Conservation (phyloP, 352 stramenopile genomes). For the Phytophthora brassicae region DNA sequence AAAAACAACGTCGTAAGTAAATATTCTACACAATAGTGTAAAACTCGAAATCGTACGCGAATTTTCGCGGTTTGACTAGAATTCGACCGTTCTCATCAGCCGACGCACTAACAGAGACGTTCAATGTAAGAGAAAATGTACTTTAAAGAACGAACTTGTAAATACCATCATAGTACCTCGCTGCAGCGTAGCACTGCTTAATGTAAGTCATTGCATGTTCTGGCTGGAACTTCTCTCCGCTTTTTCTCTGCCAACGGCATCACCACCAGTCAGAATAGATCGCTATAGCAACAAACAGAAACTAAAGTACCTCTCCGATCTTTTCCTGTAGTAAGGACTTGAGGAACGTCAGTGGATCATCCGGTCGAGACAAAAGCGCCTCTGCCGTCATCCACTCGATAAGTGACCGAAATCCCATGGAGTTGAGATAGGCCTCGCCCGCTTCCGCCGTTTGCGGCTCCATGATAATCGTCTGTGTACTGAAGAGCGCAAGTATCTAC, state of each 20-base stretch:
- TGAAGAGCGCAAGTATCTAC: not conserved
- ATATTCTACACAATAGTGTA: not conserved
- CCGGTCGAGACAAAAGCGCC: slow-evolving; percentile 74
- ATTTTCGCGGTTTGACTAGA: slow-evolving; percentile 67
- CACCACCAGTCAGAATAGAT: too few relatives aligned
- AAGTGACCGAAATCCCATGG: slow-evolving; percentile 88
- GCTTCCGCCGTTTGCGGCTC: slow-evolving; percentile 78
- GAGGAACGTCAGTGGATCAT: slow-evolving; percentile 88
- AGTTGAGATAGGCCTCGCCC: slow-evolving; percentile 85
- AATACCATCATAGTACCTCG: slow-evolving; percentile 43
- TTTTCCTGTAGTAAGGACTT: slow-evolving; percentile 82
- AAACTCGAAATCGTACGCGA: slow-evolving; percentile 36
- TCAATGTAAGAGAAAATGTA: not conserved
- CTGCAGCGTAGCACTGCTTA: slow-evolving; percentile 87
- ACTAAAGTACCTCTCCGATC: slow-evolving; percentile 71
- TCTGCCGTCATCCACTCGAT: slow-evolving; percentile 92
- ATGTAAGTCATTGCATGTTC: slow-evolving; percentile 84
- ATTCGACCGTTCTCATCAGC: slow-evolving; percentile 85
- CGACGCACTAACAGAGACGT: slow-evolving; percentile 47
- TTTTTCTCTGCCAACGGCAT: slow-evolving; percentile 33
- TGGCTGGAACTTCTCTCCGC: slow-evolving; percentile 71
- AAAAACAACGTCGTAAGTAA: not conserved
- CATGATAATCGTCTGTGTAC: slow-evolving; percentile 30
- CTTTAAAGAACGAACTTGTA: not conserved
- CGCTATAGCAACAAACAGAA: too few relatives aligned